Base-by-base conservation (phyloP, 1,139 yeast species). In the Spencermartinsiella ligniputridi region DNA sequence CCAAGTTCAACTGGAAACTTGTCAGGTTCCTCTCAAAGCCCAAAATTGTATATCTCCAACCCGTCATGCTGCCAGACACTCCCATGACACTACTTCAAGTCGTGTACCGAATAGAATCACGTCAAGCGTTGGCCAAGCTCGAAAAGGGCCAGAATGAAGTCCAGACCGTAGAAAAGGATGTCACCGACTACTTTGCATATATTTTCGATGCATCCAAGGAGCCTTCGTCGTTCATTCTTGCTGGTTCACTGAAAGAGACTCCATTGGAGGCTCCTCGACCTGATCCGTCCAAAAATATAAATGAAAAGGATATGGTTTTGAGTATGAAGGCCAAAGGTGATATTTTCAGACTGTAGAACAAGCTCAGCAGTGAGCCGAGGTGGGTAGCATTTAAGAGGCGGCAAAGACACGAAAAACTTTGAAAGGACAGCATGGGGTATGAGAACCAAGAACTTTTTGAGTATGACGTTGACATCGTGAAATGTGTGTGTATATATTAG, bases 201-300 rank as follows among this genome's bases (percentile, higher is more conserved):
- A 75, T 88, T 35, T 74, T 88, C 54, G 87, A 89, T 61, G 85
- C 95, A 12, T 76, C 78, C 52, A 75, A 81, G 24, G 75, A 81
- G 46, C 70, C 70, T 2, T 54, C 67, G 8, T 80, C 81, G 46
- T 70, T 83, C 49, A 75, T 75, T 22, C 70, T 88, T 51, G 87
- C 87, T 25, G 97, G 97, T 13, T 78, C 94, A 9, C 71, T 88
- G 13, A 89, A 89, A 60, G 95, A 87, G 58, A 77, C 67, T 13
- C 67, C 68, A 1, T 46, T 62, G 18, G 55, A 51, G 11, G 56
- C 56, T n/a, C 68, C 69, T 3, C 52, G 63, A 52, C 69, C 70
- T 3, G 64, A 61, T 36, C 61, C 62, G 22, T 51, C 53, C 39
- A 52, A 51, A 34, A 46, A 50, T 43, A 48, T 47, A 41, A 49